Conservation (phyloP, 768 basidiomycete genomes). For the Lanmaoa pseudosensibilis region DNA sequence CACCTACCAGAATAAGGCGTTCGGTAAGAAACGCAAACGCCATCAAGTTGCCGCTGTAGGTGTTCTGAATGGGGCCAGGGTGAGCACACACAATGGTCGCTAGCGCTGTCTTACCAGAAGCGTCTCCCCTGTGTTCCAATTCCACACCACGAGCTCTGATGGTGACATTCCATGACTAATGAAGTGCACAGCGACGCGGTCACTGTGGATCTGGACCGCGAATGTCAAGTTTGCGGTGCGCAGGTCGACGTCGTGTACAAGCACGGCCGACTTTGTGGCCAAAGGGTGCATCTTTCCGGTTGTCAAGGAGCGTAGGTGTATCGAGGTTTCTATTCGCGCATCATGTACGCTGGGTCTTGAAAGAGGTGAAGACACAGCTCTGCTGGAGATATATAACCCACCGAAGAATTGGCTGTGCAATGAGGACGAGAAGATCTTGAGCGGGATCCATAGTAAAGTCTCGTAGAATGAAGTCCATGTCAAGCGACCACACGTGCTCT, state of each 20-base stretch:
- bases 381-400: conserved; percentile 22
- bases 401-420: conserved; percentile 40
- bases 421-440: conserved; percentile 59
- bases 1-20: conserved; percentile 39
- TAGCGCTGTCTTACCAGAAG: conserved; percentile 44
- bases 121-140: conserved; percentile 59
- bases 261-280: conserved; percentile 36
- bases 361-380: conserved; percentile 1
- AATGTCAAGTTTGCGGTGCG: conserved; percentile 34
- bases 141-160: conserved; percentile 58
- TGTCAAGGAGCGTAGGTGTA: conserved; percentile 48
- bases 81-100: background rate
- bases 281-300: conserved; percentile 48
- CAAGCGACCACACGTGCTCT: conserved; percentile 45
- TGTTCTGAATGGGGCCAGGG: conserved; percentile 10
- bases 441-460: conserved; percentile 68
- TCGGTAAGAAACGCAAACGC: conserved; percentile 46
- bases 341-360: conserved; percentile 13
- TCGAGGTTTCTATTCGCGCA: conserved; percentile 20
- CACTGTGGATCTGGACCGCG: conserved; percentile 55
- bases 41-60: conserved; percentile 36
- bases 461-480: conserved; percentile 40
- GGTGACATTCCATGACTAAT: conserved; percentile 32
- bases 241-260: conserved; percentile 27
- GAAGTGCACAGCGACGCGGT: conserved; percentile 53